These are phyloP conservation scores for Dendrobium officinale DNA, from an alignment of 106 monocot genomes.

Conservation along the genomic window DNA sequence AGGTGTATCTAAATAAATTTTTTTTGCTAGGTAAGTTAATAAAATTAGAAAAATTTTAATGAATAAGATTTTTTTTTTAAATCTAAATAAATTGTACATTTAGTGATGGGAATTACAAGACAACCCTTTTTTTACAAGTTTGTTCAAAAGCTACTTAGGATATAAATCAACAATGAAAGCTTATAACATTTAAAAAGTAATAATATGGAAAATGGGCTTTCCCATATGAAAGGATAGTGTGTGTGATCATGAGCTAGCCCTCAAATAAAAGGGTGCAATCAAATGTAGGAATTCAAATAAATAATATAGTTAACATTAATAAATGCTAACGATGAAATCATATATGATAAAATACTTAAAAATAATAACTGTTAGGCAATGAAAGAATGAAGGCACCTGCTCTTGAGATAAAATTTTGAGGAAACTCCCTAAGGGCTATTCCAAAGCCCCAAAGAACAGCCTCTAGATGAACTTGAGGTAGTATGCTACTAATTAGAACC, in stretches of 20 bases:
- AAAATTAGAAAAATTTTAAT: too few relatives aligned
- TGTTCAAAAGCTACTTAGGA: not conserved
- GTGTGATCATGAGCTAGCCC: not conserved
- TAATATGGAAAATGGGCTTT: not conserved
- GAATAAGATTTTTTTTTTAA: too few relatives aligned
- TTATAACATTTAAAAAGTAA: not conserved
- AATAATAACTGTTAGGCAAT: not conserved
- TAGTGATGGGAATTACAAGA: not conserved
- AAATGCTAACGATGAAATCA: not conserved
- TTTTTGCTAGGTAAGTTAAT: too few relatives aligned
- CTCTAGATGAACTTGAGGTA: slow-evolving; percentile 79
- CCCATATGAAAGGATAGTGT: not conserved
- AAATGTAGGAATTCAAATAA: not conserved
- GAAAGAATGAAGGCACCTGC: slow-evolving; percentile 47
- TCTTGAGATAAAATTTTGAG: slow-evolving; percentile 93
- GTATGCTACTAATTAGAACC: slow-evolving; percentile 66
- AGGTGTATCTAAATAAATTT: too few relatives aligned
- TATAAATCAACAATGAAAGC: not conserved
- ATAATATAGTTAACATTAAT: not conserved
- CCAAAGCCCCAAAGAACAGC: slow-evolving; percentile 94
- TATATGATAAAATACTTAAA: not conserved
- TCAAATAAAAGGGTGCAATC: not conserved
- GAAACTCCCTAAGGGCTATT: slow-evolving; percentile 94
- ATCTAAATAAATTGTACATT: not conserved
- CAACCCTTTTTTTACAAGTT: not conserved